These are phyloP conservation scores for Dothidotthia symphoricarpi DNA, from an alignment of 2,329 filamentous ascomycete species.

Conservation along the genomic window DNA sequence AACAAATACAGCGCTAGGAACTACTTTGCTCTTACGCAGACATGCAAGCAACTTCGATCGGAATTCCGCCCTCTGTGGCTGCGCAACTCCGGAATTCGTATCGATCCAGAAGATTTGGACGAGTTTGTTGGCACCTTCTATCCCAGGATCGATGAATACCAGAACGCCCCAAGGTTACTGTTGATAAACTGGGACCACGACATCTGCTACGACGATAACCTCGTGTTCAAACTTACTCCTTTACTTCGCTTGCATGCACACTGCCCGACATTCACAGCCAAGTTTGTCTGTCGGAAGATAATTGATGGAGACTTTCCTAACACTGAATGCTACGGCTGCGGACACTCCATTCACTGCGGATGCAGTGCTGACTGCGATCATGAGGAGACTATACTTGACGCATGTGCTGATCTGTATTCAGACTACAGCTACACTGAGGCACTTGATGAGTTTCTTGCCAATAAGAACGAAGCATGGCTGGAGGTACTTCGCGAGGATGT, in stretches of 20 bases:
- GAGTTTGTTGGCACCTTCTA: constrained; percentile 5
- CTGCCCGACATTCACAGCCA: not conserved
- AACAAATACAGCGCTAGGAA: not conserved
- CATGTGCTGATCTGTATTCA: not conserved
- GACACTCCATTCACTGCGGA: not conserved
- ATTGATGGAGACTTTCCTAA: not conserved
- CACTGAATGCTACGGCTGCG: not conserved
- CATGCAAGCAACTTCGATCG: constrained; percentile 6
- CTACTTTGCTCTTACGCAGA: constrained; percentile 5
- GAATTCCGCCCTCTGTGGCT: constrained; percentile 12
- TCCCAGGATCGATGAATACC: not conserved
- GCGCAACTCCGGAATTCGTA: not conserved
- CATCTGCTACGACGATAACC: not conserved
- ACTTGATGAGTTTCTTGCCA: constrained; percentile 7
- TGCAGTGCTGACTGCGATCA: not conserved
- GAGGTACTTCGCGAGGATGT: not conserved
- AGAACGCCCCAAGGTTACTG: constrained; percentile 5
- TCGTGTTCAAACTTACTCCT: not conserved
- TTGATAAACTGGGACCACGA: constrained; percentile 5
- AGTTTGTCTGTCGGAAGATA: constrained; percentile 4
- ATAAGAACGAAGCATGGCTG: constrained; percentile 8
- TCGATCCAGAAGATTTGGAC: constrained; percentile 1
- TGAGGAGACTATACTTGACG: not conserved
- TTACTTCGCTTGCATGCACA: constrained; percentile 4
- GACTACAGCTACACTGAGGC: constrained; percentile 3